A percentile compares a stretch with the other conserved stretches of the same genome.
Evolutionary conservation across 108 stramenopile genomes (phyloP).

Genomic region (Pseudonitzschia multiseries): DNA sequence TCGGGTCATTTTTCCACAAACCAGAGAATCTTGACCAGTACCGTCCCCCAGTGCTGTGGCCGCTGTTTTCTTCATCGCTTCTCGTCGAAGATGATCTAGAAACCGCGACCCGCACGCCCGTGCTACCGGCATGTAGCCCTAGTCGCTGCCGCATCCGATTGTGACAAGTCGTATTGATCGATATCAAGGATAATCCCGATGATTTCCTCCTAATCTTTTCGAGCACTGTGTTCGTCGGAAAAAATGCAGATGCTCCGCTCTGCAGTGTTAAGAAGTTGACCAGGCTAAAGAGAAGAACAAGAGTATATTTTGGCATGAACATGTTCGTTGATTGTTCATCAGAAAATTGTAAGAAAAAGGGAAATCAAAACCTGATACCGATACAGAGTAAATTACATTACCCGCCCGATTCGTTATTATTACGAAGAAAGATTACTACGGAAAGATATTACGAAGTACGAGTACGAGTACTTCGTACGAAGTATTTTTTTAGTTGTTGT

Average conservation of each 20-base stretch:
- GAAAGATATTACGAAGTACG: too few species aligned
- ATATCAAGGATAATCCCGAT: not conserved
- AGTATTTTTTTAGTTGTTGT: too few species aligned
- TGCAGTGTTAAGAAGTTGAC: not conserved
- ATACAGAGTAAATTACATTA: too few species aligned
- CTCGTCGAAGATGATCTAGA: not conserved
- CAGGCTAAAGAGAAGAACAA: not conserved
- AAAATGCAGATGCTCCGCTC: slow-evolving; percentile 10
- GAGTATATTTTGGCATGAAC: not conserved
- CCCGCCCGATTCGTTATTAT: too few species aligned
- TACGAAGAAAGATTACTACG: too few species aligned
- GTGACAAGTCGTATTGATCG: not conserved
- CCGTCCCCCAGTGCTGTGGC: not conserved
- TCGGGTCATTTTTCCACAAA: slow-evolving; percentile 9
- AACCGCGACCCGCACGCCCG: not conserved
- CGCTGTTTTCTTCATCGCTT: not conserved
- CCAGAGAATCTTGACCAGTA: not conserved
- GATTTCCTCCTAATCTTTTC: not conserved
- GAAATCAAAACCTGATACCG: too few species aligned
- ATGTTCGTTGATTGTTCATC: not conserved
- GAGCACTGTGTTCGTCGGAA: not conserved
- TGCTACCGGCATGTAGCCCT: not conserved
- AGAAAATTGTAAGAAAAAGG: not conserved
- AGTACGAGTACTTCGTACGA: too few species aligned
- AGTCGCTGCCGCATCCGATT: slow-evolving; percentile 5